Percentiles rank a stretch among this genome's conserved stretches.
These are phyloP conservation scores for Plantago ovata DNA, from an alignment of 257 asterid species.

Conservation along the genomic window DNA sequence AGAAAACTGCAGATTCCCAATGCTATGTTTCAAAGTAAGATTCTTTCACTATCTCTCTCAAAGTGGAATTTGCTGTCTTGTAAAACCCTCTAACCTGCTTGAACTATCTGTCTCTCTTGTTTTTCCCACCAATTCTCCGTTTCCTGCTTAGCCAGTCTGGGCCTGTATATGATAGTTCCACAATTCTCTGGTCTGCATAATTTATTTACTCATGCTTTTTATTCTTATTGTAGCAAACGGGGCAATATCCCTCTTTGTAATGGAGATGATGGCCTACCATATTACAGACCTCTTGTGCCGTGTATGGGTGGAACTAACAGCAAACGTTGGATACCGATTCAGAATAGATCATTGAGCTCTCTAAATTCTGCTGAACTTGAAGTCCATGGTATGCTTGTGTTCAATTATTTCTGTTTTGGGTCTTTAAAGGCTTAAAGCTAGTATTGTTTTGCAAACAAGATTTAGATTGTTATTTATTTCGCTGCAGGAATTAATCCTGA, in stretches of 20 bases:
- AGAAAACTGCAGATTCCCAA: constrained; percentile 67
- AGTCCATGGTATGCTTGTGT: constrained; percentile 55
- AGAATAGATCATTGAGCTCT: constrained; percentile 48
- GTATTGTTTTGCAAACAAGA: constrained; percentile 11
- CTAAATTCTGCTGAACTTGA: constrained; percentile 50
- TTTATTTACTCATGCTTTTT: constrained; percentile 10
- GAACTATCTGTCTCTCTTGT: neutral
- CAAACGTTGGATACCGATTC: constrained; percentile 77
- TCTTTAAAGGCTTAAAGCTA: constrained; percentile 5
- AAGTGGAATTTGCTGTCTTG: constrained; percentile 4
- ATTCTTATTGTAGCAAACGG: constrained; percentile 35
- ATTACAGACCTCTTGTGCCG: constrained; percentile 66
- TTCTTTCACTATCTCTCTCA: constrained; percentile 6
- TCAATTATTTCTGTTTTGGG: neutral
- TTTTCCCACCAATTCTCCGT: neutral
- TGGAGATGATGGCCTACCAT: constrained; percentile 65
- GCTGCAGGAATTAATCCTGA: constrained; percentile 66
- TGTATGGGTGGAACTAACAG: constrained; percentile 72
- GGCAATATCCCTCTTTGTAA: constrained; percentile 58
- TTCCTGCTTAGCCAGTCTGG: neutral
- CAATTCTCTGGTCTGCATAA: constrained; percentile 3
- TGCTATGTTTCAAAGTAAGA: constrained; percentile 74
- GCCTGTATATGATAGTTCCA: neutral
- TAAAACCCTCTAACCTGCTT: neutral
- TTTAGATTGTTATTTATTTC: constrained; percentile 11